Conservation (phyloP, 331 rosid species). For the Arachis monticola region DNA sequence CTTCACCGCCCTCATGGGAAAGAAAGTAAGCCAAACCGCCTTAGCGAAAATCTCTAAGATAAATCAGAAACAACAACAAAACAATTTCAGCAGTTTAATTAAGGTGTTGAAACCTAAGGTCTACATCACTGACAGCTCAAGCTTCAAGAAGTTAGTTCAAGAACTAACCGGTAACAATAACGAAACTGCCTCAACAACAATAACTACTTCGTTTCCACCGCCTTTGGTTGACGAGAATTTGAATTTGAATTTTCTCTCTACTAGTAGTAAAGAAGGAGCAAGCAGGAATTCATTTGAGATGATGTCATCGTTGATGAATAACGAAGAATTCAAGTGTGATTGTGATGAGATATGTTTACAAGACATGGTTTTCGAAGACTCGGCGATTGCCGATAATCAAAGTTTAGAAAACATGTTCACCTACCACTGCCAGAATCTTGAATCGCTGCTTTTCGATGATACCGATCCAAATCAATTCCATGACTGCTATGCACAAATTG, state of each 20-base stretch:
- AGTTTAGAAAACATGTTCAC: slow-evolving; percentile 36
- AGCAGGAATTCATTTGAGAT: slow-evolving; percentile 21
- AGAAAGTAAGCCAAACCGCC: slow-evolving; percentile 50
- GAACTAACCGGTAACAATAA: slow-evolving; percentile 70
- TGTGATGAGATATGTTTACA: slow-evolving; percentile 42
- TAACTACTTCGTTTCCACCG: slow-evolving; percentile 27
- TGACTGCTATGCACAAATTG: slow-evolving; percentile 38
- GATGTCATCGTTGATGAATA: slow-evolving; percentile 22
- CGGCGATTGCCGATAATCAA: slow-evolving; percentile 21
- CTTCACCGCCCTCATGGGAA: slow-evolving; percentile 51
- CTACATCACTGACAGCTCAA: slow-evolving; percentile 66
- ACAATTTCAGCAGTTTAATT: slow-evolving; percentile 50
- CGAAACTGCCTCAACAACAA: slow-evolving; percentile 27
- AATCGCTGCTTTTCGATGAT: slow-evolving; percentile 54
- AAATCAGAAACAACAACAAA: slow-evolving; percentile 31
- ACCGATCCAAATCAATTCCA: slow-evolving; percentile 36
- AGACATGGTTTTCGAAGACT: slow-evolving; percentile 35
- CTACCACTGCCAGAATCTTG: slow-evolving; percentile 45
- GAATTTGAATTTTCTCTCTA: neutral
- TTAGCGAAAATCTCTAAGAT: slow-evolving; percentile 54
- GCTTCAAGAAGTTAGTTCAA: slow-evolving; percentile 70
- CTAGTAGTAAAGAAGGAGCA: slow-evolving; percentile 29
- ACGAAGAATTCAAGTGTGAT: slow-evolving; percentile 49
- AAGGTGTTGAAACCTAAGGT: slow-evolving; percentile 65
- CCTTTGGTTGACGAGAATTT: neutral